Conservation (phyloP, 1,139 yeast species). For the Eremothecium sinecaudum region DNA sequence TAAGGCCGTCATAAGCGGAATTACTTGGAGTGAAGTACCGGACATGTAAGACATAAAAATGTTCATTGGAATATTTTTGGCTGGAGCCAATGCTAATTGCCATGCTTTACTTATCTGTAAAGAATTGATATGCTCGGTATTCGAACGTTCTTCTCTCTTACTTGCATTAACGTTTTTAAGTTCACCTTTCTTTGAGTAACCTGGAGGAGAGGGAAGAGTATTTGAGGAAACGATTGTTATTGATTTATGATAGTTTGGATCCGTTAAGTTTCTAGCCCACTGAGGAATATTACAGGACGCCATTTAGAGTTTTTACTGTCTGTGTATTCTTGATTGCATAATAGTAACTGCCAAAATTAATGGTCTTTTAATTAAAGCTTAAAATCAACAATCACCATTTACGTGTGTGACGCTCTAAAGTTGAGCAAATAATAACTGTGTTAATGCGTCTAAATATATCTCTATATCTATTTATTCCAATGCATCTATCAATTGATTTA, state of each 20-base stretch:
- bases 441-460: constrained; percentile 9
- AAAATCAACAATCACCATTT: neutral
- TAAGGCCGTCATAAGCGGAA: constrained; percentile 83
- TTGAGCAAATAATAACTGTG: too few relatives aligned
- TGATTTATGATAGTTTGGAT: constrained; percentile 10
- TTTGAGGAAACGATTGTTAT: constrained; percentile 8
- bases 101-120: constrained; percentile 63
- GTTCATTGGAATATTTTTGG: constrained; percentile 83
- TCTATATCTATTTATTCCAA: too few relatives aligned
- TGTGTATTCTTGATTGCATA: too few relatives aligned
- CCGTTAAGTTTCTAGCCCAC: constrained; percentile 18
- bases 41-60: constrained; percentile 87
- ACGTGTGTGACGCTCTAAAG: neutral
- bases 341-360: too few relatives aligned
- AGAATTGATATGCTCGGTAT: constrained; percentile 29
- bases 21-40: constrained; percentile 81
- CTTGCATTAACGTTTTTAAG: constrained; percentile 7
- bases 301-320: too few relatives aligned
- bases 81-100: constrained; percentile 79
- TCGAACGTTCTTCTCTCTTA: constrained; percentile 10
- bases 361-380: too few relatives aligned
- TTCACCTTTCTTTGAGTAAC: constrained; percentile 13
- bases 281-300: constrained; percentile 4
- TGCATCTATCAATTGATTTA: too few relatives aligned
- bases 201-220: constrained; percentile 21